Conservation (phyloP, 2,329 filamentous ascomycete genomes). For the Neoascochyta sp. region DNA sequence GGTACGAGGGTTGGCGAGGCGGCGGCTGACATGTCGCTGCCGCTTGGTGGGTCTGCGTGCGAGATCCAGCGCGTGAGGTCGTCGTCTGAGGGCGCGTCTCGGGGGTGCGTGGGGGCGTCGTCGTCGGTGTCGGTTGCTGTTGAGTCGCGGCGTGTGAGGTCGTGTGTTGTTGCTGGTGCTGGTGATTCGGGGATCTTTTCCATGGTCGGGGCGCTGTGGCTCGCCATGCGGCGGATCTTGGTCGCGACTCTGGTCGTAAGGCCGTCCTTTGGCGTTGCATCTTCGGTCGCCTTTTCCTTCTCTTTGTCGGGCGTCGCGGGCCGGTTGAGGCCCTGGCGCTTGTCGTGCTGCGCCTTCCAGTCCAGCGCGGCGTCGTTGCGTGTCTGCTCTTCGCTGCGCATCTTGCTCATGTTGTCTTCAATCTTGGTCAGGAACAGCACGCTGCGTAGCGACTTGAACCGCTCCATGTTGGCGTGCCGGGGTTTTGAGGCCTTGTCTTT, state of each 20-base stretch:
- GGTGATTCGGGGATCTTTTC: conserved; percentile 22
- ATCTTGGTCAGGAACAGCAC: conserved; percentile 33
- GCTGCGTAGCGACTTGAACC: conserved; percentile 35
- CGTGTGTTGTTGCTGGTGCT: conserved; percentile 13
- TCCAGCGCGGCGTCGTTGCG: conserved; percentile 15
- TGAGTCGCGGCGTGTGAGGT: conserved; percentile 18
- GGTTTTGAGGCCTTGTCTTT: conserved; percentile 9
- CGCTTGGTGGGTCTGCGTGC: conserved; percentile 20
- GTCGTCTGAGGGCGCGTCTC: too few relatives aligned
- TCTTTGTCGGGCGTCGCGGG: conserved; percentile 25
- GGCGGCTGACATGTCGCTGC: too few relatives aligned
- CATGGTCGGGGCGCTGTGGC: conserved; percentile 25
- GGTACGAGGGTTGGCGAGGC: too few relatives aligned
- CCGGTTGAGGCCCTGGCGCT: conserved; percentile 22
- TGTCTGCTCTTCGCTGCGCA: conserved; percentile 14
- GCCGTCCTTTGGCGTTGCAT: conserved; percentile 15
- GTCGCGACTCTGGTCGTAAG: conserved; percentile 23
- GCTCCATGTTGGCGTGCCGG: conserved; percentile 26
- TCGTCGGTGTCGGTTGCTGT: conserved; percentile 22
- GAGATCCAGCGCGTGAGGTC: conserved; percentile 33
- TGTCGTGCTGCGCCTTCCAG: conserved; percentile 29
- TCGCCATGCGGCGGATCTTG: conserved; percentile 27
- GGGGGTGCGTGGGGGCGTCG: too few relatives aligned
- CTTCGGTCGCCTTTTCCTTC: too few relatives aligned
- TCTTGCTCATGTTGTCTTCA: conserved; percentile 24